Evolutionary conservation across 2,329 filamentous ascomycete genomes (phyloP), one percentile per base, ranked within the genome.

Genomic region (Fusarium brachygibbosum): DNA sequence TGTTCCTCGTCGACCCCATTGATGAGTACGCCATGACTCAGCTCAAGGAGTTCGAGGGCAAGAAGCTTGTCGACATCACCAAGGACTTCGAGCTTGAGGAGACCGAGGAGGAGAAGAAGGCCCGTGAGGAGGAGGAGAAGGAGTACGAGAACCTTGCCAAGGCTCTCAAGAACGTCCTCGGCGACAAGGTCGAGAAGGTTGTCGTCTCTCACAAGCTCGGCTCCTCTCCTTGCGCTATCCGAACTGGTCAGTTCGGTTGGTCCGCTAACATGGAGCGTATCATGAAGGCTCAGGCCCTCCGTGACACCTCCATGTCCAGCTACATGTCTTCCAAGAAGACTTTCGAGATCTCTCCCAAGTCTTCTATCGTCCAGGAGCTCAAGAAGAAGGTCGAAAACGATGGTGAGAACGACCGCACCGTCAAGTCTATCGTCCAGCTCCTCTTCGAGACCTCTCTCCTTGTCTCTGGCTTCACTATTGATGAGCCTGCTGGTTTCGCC

Each of bases 301-400:
- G 96, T 86, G 96, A 99, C 87, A 99, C 96, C 76, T 98, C 94
- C 79, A 99, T 99, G 96, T 93, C 90, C 85, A 97, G 93, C 77
- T 99, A 99, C 93, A 99, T 99, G 96, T 97, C 93, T 74, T 98
- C 95, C 82, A 99, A 99, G 94, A 99, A 99, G 93, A 99, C 96
- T 32, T 98, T 99, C 76, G 96, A 99, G 88, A 98, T 99, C 85
- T 98, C 96, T n/a, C 96, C 96, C 83, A 95, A 96, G 89, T 97
- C 93, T 77, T 81, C 93, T 73, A 99, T 99, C 84, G 90, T 99
- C 87, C 92, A 97, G 90, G 96, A 98, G 89, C 91, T 99, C 79
- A 98, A 97, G 93, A 94, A 92, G 87, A 99, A 99, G 93, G 93
- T 98, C 69, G 96, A 98, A 89, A 81, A 91, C 64, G 96, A 99